Base-by-base conservation (phyloP, 2,329 filamentous ascomycete genomes). In the Sporothrix mexicana region DNA sequence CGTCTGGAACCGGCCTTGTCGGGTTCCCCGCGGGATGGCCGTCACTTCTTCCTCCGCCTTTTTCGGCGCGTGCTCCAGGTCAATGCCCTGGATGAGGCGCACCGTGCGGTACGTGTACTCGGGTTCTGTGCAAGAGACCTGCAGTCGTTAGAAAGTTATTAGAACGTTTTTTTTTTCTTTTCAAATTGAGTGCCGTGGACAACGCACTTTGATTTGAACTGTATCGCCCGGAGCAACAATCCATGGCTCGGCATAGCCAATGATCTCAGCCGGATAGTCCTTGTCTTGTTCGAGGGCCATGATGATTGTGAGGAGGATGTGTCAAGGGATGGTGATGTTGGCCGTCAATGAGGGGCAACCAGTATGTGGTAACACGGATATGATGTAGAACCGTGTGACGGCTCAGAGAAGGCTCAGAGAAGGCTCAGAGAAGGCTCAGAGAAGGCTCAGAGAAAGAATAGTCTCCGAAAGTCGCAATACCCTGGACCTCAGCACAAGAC, bases 31-130 rank as follows among this genome's bases (percentile, higher is more conserved):
- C 6, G 25, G 57, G 57, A 61, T 61, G 4, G 57, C 30, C 15
- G 57, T 41, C 25, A 61, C 7, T 41, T 61, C 57, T 61, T 61
- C 57, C 41, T 36, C 57, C 2, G 13, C 57, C 13, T 61, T 61
- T 9, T 61, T 61, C 1, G 57, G 57, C 0, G 57, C 3, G 15
- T 61, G 57, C 6, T 61, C 57, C 2, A 61, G 8, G 9, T 61
- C 57, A 15, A 61, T 61, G 25, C 57, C 57, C 30, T 61, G 57
- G 57, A 61, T 41, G 2, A 61, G 15, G 1, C 57, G 57, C 13
- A 61, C 57, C 7, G 57, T 61, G 57, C 57, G 57, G 57, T 61
- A 41, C 10, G 57, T 61, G 57, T 61, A 61, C 57, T 61, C 57
- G 30, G 57, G 57, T n/a, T 61, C 57, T 41, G 57, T 61, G 25